Percentiles rank a stretch among this genome's conserved stretches.
Conservation (phyloP, 306 rosid genomes). For the Corylus americana region DNA sequence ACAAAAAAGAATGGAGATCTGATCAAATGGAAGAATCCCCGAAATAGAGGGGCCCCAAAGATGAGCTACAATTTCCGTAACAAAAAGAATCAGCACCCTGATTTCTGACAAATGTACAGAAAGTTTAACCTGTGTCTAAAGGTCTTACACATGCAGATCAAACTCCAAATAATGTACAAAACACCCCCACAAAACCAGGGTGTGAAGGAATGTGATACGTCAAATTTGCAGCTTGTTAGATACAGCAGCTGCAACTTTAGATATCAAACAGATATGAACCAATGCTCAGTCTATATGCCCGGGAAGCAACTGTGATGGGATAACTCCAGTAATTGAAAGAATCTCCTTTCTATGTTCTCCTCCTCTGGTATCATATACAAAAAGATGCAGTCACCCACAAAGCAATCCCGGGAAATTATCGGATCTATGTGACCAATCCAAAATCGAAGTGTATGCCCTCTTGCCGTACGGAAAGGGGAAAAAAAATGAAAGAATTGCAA, state of each 20-base stretch:
- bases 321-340: slow-evolving; percentile 25
- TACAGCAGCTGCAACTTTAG: slow-evolving; percentile 41
- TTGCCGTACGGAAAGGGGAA: slow-evolving; percentile 36
- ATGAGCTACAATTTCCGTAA: neutral
- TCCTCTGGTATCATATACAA: slow-evolving; percentile 41
- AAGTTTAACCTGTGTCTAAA: slow-evolving; percentile 27
- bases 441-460: slow-evolving; percentile 54
- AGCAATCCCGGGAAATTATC: slow-evolving; percentile 49
- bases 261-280: slow-evolving; percentile 9
- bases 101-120: slow-evolving; percentile 16
- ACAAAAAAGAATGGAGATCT: neutral
- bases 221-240: slow-evolving; percentile 43
- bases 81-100: slow-evolving; percentile 22
- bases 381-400: slow-evolving; percentile 45
- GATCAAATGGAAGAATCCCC: neutral
- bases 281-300: slow-evolving; percentile 34
- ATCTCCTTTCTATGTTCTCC: slow-evolving; percentile 34
- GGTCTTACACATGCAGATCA: slow-evolving; percentile 4
- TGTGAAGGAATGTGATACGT: slow-evolving; percentile 25
- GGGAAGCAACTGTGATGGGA: slow-evolving; percentile 27
- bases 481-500: slow-evolving; percentile 66
- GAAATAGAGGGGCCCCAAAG: neutral
- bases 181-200: slow-evolving; percentile 19
- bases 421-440: slow-evolving; percentile 49
- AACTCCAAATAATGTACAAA: slow-evolving; percentile 30